Percentiles rank a stretch among this genome's conserved stretches.
Evolutionary conservation across 148 eudicot species (phyloP).

Genomic region (Amaranthus palmeri): DNA sequence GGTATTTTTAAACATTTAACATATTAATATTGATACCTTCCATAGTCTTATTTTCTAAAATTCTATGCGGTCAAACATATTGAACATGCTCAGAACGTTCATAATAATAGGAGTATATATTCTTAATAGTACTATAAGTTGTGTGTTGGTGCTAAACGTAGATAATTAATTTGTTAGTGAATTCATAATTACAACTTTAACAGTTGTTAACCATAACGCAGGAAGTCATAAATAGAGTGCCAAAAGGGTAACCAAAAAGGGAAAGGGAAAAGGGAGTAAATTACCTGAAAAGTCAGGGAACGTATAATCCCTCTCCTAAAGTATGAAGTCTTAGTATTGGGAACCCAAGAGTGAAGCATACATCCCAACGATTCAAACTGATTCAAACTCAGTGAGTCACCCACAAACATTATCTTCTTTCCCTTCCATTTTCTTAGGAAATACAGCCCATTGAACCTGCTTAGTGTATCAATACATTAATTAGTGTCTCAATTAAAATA

Average conservation of each 20-base stretch:
- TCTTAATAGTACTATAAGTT: too few relatives aligned
- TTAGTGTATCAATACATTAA: background rate
- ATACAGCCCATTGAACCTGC: conserved; percentile 69
- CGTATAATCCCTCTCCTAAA: conserved; percentile 31
- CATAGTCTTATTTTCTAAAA: too few relatives aligned
- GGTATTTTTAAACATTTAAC: too few relatives aligned
- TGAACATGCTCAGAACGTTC: too few relatives aligned
- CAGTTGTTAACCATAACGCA: conserved; percentile 3
- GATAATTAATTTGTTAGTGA: background rate
- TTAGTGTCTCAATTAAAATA: too few relatives aligned
- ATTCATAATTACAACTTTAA: background rate
- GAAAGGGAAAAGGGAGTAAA: background rate
- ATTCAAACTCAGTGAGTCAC: conserved; percentile 74
- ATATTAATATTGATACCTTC: too few relatives aligned
- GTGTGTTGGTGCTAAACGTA: too few relatives aligned
- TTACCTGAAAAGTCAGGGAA: conserved; percentile 58
- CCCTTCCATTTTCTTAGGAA: conserved; percentile 70
- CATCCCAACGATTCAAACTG: conserved; percentile 75
- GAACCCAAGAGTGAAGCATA: conserved; percentile 74
- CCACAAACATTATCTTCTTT: conserved; percentile 89
- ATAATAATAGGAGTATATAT: too few relatives aligned
- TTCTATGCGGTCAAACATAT: too few relatives aligned
- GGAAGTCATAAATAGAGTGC: background rate
- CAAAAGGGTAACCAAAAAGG: background rate
- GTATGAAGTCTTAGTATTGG: conserved; percentile 45